A percentile compares a stretch with the other conserved stretches of the same genome.
Conservation (phyloP, 2,329 filamentous ascomycete species). For the Nothomitra cinnamomea region DNA sequence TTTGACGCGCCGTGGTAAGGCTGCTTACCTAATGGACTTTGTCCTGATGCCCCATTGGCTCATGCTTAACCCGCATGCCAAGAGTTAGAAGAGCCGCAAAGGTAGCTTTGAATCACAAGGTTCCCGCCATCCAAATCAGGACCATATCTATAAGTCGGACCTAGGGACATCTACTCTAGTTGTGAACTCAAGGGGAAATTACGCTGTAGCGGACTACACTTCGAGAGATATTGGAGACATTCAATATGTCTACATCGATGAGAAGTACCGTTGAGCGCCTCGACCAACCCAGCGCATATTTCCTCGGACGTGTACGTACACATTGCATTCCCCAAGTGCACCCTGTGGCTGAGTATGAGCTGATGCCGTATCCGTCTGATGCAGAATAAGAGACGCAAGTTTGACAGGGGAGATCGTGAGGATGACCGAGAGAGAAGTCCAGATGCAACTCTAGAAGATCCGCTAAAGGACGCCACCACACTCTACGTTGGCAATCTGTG, state of each 20-base stretch:
- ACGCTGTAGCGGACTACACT: too few species aligned
- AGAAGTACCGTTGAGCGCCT: conserved; percentile 75
- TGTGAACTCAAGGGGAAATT: too few species aligned
- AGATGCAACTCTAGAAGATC: conserved; percentile 49
- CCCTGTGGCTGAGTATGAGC: neutral
- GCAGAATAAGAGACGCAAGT: conserved; percentile 56
- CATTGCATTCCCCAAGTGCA: neutral
- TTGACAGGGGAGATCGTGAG: conserved; percentile 38
- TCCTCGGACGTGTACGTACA: conserved; percentile 55
- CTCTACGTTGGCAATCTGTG: conserved; percentile 96
- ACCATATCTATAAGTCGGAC: too few species aligned
- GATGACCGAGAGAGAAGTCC: conserved; percentile 30
- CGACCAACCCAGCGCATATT: conserved; percentile 91
- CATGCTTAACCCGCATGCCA: neutral
- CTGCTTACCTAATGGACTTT: neutral
- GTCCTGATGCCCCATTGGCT: neutral
- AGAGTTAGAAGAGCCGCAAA: too few species aligned
- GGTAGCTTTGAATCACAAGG: too few species aligned
- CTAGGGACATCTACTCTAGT: too few species aligned
- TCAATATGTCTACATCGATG: conserved; percentile 17
- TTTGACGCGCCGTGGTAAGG: neutral
- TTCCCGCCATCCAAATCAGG: too few species aligned
- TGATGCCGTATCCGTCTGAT: neutral
- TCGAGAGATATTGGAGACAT: neutral
- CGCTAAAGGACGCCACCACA: conserved; percentile 73